Evolutionary conservation across 2,329 filamentous ascomycete species (phyloP), one percentile per base, ranked within the genome.

Genomic region (Fusarium subtropicale): DNA sequence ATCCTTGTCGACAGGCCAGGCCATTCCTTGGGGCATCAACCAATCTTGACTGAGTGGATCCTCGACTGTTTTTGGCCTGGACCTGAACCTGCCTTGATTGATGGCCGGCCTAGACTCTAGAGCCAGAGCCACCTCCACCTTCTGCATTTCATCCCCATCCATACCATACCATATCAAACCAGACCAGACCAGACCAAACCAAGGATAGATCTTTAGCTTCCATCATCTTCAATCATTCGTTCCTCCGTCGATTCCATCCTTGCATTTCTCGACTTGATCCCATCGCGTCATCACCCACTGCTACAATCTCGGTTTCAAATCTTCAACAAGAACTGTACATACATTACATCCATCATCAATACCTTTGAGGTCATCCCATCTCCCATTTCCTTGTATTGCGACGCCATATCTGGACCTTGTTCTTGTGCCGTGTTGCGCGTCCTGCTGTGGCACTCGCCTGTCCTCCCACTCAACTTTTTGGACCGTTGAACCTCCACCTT

Each of bases 111-210:
- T 22, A 39, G 26, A 28, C 26, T 26, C 28, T 24, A 33, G 36
- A 47, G 45, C 65, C 47, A 48, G 65, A 44, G 66, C 66, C 60
- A 69, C 62, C 44, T 70, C 60, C 56, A 69, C 61, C 39, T 66
- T 60, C 58, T 56, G 48, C 41, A 26, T 47, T 48, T 44, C 36
- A 55, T 61, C 59, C 30, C 28, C 50, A 42, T 53, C 47, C 50
- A 50, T 60, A 48, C 50, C 31, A 54, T 20, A 24, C 46, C 30
- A 53, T 5, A 18, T 41, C 45, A 51, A 34, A 39, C 24, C 33
- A 51, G 16, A 16, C 33, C 33, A 51, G 16, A 16, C 33, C 47
- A 51, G 16, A 34, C 31, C 47, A 50, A 50, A 34, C 46, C 20
- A 24, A 48, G 20, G 18, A 38, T 51, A n/a, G 33, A 46, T 51